Conservation (phyloP, 1,139 yeast species). For the Kodamaea arcana region DNA sequence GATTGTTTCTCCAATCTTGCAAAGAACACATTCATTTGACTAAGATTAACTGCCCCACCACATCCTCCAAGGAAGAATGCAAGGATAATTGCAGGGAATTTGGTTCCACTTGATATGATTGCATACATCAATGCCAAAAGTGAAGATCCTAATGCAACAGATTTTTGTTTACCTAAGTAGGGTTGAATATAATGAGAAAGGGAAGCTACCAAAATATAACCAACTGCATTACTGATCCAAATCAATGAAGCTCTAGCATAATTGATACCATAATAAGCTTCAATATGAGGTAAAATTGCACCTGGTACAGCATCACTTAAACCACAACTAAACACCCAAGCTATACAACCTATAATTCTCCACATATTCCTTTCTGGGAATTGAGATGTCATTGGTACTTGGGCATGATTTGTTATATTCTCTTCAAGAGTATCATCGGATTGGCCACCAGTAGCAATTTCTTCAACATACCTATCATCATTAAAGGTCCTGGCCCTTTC, state of each 20-base stretch:
- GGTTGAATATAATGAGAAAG: conserved; percentile 37
- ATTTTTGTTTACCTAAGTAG: conserved; percentile 25
- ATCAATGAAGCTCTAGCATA: conserved; percentile 41
- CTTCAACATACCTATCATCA: not conserved
- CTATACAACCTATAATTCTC: conserved; percentile 39
- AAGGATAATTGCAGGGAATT: conserved; percentile 40
- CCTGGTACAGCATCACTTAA: conserved; percentile 47
- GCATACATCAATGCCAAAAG: conserved; percentile 36
- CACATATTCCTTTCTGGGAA: conserved; percentile 44
- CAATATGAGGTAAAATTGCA: conserved; percentile 43
- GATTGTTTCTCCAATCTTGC: conserved; percentile 47
- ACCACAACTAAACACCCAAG: conserved; percentile 37
- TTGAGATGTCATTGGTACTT: conserved; percentile 20
- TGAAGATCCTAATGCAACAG: conserved; percentile 27
- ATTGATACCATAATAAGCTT: conserved; percentile 29
- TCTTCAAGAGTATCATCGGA: not conserved
- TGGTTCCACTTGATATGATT: conserved; percentile 35
- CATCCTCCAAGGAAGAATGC: conserved; percentile 58
- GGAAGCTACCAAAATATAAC: conserved; percentile 41
- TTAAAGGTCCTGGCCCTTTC: not conserved
- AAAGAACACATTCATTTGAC: conserved; percentile 56
- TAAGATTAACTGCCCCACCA: conserved; percentile 53
- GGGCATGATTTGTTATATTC: not conserved
- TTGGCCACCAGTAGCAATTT: not conserved
- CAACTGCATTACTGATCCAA: conserved; percentile 44